Base-by-base conservation (phyloP, 495 filamentous ascomycete species). In the Hypoxylon cercidicola region DNA sequence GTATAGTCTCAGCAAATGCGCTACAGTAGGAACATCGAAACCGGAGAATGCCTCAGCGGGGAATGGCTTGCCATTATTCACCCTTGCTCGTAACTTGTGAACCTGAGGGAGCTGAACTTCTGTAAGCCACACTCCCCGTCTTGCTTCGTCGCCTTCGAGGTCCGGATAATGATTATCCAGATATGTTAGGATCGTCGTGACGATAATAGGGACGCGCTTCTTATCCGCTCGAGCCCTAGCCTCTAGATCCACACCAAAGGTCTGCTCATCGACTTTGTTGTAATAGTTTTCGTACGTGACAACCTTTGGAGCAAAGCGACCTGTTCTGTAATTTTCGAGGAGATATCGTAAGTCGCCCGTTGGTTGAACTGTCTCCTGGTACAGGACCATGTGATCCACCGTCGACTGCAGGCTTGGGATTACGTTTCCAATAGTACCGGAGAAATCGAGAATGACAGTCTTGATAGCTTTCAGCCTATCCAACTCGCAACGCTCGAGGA, bases 221-320 rank as follows among this genome's bases (percentile, higher is more conserved):
- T 92, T 86, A 73, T 99, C 95, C 52, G 92, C 92, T 69, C 95
- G 82, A 37, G 95, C 95, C 66, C 96, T 82, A 46, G 93, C 93
- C 77, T 99, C 95, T 28, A 99, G 87, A 68, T 99, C 95, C 34
- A 99, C 92, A 63, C 95, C 95, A 72, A 97, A 99, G 8, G 93
- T 97, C 82, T 98, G 92, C 72, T 98, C 94, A 78, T 97, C 95
- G 7, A 96, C 93, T 46, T 90, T 92, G 68, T 97, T 97, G 78
- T 99, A 99, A 77, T 99, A 99, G 76, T 97, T 98, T 79, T 99
- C 95, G 76, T 98, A 99, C 3, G 89, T 86, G 50, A 93, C 88
- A n/a, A 98, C 94, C 62, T 85, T 93, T 7, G 95, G 95, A 13
- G 90, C 84, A 77, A 96, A 99, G 45, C 87, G 89, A 48, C 95